Base-by-base conservation (phyloP, 495 filamentous ascomycete species). In the Podospora anserina region DNA sequence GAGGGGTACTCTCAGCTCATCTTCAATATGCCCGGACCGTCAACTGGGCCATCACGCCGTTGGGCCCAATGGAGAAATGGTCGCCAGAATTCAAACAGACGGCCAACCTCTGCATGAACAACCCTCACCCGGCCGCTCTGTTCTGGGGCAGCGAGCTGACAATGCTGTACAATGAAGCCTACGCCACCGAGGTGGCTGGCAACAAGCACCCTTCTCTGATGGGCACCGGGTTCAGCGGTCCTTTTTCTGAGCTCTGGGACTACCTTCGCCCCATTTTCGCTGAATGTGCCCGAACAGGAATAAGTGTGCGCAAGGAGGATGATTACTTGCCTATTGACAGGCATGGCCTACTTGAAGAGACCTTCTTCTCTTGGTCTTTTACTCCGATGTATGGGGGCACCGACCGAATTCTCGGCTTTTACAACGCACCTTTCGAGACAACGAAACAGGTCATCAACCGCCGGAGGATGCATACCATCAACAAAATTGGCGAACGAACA, bases 1-100 rank as follows among this genome's bases (percentile, higher is more conserved):
- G 72, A 28, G 72, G 70, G 27, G 66, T 79, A 20, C 70, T 66
- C 26, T 72, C 72, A 26, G 30, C 62, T 55, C 88, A 90, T 70
- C 85, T 90, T 53, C 83, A 83, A 65, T 89, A 88, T 71, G 85
- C 88, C 30, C 80, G 87, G 3, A 83, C 80, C 62, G 76, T 86
- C 60, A 83, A 90, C 72, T 90, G 88, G 88, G 83, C 85, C 4
- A 72, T 78, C 5, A 90, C 88, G 2, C 71, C 82, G 19, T 78
- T 90, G 27, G 88, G 88, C 2, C 85, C 87, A 0, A 89, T 90
- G 44, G 86, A 89, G 65, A 76, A 76, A 13, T 90, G 88, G 88
- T 75, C 78, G 5, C 76, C 80, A 54, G 88, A 89, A 70, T 78
- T 90, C 13, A 81, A 88, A n/a, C 80, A 84, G 39, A 87, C 88